Conservation (phyloP, 2,329 filamentous ascomycete genomes). For the Fragosphaeria purpurea region DNA sequence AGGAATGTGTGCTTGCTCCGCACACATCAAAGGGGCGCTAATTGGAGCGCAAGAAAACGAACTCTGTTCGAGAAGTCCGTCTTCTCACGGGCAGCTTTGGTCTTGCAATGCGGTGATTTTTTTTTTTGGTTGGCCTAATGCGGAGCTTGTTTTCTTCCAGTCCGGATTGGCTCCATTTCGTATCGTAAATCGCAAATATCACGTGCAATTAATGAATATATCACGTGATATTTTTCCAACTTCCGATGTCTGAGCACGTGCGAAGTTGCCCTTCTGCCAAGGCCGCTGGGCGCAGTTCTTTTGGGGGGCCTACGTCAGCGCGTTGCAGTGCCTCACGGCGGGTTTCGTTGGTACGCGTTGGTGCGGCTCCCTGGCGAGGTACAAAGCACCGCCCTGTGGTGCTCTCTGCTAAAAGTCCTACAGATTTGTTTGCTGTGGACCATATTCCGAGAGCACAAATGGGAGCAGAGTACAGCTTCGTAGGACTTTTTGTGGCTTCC, state of each 20-base stretch:
- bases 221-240: neutral
- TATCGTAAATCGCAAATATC: neutral
- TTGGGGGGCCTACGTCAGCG: neutral
- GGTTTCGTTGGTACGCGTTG: too few species aligned
- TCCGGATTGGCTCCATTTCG: constrained; percentile 1
- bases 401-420: too few species aligned
- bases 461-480: too few species aligned
- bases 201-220: neutral
- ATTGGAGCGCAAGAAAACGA: neutral
- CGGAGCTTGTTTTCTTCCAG: constrained; percentile 10
- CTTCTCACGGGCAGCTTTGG: neutral
- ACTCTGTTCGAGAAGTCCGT: too few species aligned
- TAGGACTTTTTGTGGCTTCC: too few species aligned
- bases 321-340: neutral
- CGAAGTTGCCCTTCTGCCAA: constrained; percentile 1
- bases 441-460: too few species aligned
- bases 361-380: too few species aligned
- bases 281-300: neutral
- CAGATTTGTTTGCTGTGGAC: too few species aligned
- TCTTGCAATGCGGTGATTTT: constrained; percentile 1
- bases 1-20: neutral
- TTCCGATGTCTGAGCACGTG: constrained; percentile 1
- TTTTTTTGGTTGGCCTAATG: neutral
- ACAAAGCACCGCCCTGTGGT: too few species aligned
- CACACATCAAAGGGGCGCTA: neutral